Evolutionary conservation across 2,329 filamentous ascomycete genomes (phyloP).

Genomic region (Endoconidiophora laricicola): DNA sequence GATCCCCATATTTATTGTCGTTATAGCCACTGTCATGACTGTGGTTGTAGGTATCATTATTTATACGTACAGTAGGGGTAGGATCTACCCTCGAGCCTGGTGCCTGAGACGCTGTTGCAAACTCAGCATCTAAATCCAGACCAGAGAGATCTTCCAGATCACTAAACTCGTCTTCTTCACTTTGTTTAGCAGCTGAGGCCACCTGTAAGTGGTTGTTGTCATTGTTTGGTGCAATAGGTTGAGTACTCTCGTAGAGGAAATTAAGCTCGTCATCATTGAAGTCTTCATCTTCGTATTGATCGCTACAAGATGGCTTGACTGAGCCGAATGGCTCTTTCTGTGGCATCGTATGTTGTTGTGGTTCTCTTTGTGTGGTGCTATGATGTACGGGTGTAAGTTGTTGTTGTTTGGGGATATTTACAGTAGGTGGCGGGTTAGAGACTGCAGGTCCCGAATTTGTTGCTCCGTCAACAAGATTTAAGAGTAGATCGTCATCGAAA

Average conservation of each 20-base stretch:
- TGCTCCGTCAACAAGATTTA: conserved; percentile 5
- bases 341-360: background rate
- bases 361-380: background rate
- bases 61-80: conserved; percentile 11
- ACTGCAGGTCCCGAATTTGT: conserved; percentile 9
- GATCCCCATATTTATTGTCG: background rate
- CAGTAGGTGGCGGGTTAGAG: background rate
- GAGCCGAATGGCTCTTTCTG: background rate
- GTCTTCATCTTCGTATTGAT: conserved; percentile 40
- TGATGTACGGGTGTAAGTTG: background rate
- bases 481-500: conserved; percentile 9
- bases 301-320: conserved; percentile 16
- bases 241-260: conserved; percentile 18
- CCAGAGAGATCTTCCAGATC: conserved; percentile 9
- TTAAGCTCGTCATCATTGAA: conserved; percentile 42
- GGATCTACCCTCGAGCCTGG: background rate
- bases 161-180: conserved; percentile 7
- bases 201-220: background rate
- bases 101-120: conserved; percentile 11
- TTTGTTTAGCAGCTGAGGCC: background rate
- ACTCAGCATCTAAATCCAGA: conserved; percentile 12
- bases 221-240: conserved; percentile 17
- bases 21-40: background rate
- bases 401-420: background rate
- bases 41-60: background rate